Percentiles rank a stretch among this genome's conserved stretches.
phyloP scores from a whole-genome alignment of 2,329 filamentous ascomycete genomes.

The Aspergillus ochraceus region DNA sequence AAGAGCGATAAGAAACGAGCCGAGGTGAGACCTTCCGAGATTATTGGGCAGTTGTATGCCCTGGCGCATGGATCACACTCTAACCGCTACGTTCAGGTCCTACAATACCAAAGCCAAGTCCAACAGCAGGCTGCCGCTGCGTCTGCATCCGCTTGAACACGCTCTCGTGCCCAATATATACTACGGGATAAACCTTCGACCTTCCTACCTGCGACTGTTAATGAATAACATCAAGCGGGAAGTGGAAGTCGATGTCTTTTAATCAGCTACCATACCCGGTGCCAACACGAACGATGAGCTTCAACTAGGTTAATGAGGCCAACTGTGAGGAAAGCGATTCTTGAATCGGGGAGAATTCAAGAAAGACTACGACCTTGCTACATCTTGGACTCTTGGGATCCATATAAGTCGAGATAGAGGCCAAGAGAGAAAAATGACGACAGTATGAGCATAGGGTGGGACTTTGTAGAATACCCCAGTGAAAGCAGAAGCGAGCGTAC shows the following conservation, averaged over 20 bases:
- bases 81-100: slow-evolving; percentile 31
- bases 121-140: slow-evolving; percentile 35
- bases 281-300: background rate
- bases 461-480: background rate
- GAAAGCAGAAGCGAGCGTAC: background rate
- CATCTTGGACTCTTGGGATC: background rate
- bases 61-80: background rate
- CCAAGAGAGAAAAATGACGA: background rate
- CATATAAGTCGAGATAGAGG: background rate
- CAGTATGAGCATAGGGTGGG: background rate
- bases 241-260: background rate
- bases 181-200: background rate
- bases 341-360: background rate
- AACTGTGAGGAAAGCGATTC: background rate
- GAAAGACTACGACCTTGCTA: background rate
- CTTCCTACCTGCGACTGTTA: background rate
- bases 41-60: background rate
- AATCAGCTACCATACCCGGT: background rate
- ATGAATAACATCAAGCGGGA: background rate
- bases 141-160: slow-evolving; percentile 31
- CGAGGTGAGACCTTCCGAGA: slow-evolving; percentile 51
- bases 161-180: background rate
- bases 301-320: background rate
- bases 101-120: slow-evolving; percentile 40
- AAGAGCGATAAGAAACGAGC: slow-evolving; percentile 65